phyloP scores from a whole-genome alignment of 768 basidiomycete species.

The Coprinellus aureogranulatus region DNA sequence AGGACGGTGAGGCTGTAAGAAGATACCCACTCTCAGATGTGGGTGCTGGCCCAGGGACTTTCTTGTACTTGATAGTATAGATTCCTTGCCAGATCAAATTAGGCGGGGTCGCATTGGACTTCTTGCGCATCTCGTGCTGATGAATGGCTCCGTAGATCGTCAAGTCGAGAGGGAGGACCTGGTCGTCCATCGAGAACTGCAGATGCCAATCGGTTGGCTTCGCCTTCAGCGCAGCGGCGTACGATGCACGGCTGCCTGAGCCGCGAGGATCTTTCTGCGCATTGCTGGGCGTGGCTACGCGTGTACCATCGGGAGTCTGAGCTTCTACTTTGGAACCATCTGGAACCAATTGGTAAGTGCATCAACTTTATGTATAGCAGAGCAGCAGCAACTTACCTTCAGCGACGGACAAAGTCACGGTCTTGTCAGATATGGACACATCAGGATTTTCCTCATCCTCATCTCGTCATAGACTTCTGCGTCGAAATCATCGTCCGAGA shows the following conservation, averaged over 20 bases:
- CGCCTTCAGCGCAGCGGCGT: conserved; percentile 90
- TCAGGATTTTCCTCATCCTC: conserved; percentile 77
- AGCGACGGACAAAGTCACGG: conserved; percentile 77
- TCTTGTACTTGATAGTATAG: conserved; percentile 91
- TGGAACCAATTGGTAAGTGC: no score
- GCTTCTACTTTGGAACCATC: conserved; percentile 95
- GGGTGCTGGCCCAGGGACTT: conserved; percentile 79
- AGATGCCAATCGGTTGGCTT: conserved; percentile 97
- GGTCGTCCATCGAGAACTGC: conserved; percentile 92
- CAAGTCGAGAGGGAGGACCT: conserved; percentile 76
- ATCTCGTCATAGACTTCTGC: conserved; percentile 83
- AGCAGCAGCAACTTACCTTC: conserved; percentile 65
- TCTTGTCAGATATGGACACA: conserved; percentile 70
- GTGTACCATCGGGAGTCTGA: conserved; percentile 94
- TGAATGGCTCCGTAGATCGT: conserved; percentile 98
- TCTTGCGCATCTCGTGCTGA: conserved; percentile 82
- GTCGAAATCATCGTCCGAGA: conserved; percentile 85
- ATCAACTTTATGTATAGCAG: no score
- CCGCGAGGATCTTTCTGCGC: conserved; percentile 37
- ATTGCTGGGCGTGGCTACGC: conserved; percentile 83
- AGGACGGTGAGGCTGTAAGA: neutral
- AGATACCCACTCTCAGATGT: conserved; percentile 54
- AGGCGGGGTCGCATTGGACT: conserved; percentile 57
- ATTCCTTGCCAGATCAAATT: conserved; percentile 86
- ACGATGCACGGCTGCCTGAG: conserved; percentile 58